A percentile compares a stretch with the other conserved stretches of the same genome.
phyloP scores from a whole-genome alignment of 192 early-diverging fungal genomes.

The Coemansia sp. region DNA sequence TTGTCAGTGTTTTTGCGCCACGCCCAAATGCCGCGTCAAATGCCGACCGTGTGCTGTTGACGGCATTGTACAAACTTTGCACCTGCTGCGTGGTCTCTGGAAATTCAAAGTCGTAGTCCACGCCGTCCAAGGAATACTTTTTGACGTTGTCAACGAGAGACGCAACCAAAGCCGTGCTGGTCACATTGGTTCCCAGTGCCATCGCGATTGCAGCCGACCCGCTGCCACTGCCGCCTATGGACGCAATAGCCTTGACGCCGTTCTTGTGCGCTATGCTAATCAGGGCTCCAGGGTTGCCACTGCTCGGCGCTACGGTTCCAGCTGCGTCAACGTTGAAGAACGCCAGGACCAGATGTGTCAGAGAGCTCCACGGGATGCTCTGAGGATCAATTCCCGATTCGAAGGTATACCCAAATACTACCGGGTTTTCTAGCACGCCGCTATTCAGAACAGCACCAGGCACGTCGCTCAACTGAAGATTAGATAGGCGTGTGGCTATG shows the following conservation, averaged over 20 bases:
- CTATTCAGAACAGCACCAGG: conserved; percentile 24
- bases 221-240: conserved; percentile 69
- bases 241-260: conserved; percentile 59
- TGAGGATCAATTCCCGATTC: conserved; percentile 20
- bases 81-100: conserved; percentile 60
- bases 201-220: conserved; percentile 60
- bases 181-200: conserved; percentile 41
- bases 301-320: conserved; percentile 19
- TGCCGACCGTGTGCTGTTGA: conserved; percentile 56
- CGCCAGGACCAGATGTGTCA: conserved; percentile 64
- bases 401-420: conserved; percentile 46
- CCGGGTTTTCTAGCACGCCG: conserved; percentile 30
- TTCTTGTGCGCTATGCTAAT: conserved; percentile 37
- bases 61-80: conserved; percentile 56
- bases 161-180: conserved; percentile 34
- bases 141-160: conserved; percentile 44
- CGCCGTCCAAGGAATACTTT: conserved; percentile 57
- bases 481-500: conserved; percentile 5
- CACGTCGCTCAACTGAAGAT: conserved; percentile 16
- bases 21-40: conserved; percentile 55
- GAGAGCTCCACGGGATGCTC: conserved; percentile 50
- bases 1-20: conserved; percentile 58
- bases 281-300: conserved; percentile 12
- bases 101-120: conserved; percentile 66
- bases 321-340: conserved; percentile 47